Base-by-base conservation (phyloP, 2,329 filamentous ascomycete genomes). In the Sordariomycetes sp. region DNA sequence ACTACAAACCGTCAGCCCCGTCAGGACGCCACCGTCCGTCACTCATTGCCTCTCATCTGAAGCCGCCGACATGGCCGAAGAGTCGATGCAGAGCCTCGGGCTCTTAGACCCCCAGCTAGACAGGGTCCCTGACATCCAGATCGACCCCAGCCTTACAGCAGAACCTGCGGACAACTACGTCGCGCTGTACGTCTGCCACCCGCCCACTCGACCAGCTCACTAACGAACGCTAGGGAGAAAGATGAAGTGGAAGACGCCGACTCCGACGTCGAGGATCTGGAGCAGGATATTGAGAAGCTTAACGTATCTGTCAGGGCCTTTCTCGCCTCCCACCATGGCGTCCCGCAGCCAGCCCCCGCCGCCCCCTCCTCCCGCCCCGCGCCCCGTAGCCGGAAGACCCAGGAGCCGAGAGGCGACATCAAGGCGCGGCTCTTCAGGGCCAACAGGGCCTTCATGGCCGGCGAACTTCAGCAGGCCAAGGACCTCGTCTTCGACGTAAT, bases 331-430 rank as follows among this genome's bases (percentile, higher is more conserved):
- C 73, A 74, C 54, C 66, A 65, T 22, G 69, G 65, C 55, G 62
- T 64, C 42, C 61, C 63, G 20, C 55, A 60, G 8, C 58, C 62
- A 4, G 59, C 59, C 20, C 59, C 62, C 3, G 35, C 32, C 20
- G 61, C 65, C 42, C 62, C 59, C 6, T 48, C 57, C 24, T 64
- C 65, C 28, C 64, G 64, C 57, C 65, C 71, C 32, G 59, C 66
- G 52, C 42, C 59, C 25, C 68, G 73, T 15, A 78, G 78, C 28
- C 73, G 79, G 20, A 82, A 84, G 65, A 78, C 82, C 25, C 83
- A 81, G 10, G 85, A 88, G 65, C 85, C 84, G 17, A 81, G 84
- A 52, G 82, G 78, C 48, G 84, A 90, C 62, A 88, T 90, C 67
- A 89, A 85, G 64, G 74, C 80, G 48, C 75, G 85, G 50, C 76